Percentiles rank a stretch among this genome's conserved stretches.
These are phyloP conservation scores for Geoglossum cookeanum DNA, from an alignment of 2,329 filamentous ascomycete species.

Conservation along the genomic window DNA sequence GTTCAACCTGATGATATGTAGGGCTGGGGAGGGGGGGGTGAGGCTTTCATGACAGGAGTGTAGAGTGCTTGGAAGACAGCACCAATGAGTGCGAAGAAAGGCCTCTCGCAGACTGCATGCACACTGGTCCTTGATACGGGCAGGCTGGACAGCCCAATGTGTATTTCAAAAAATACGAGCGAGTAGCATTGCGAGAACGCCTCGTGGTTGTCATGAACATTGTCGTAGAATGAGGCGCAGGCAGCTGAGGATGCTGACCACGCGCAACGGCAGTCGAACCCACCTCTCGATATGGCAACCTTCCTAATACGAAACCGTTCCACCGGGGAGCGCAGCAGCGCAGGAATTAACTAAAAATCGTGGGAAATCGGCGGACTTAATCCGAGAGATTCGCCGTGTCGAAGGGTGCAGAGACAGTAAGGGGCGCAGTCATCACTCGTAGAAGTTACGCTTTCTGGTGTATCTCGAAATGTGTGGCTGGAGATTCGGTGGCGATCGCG, in stretches of 20 bases:
- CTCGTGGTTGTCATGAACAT: not conserved
- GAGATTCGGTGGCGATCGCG: not conserved
- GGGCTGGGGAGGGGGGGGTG: not conserved
- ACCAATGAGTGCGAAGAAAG: not conserved
- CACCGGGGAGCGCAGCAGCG: not conserved
- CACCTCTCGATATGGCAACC: constrained; percentile 1
- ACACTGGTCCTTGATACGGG: not conserved
- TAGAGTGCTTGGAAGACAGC: not conserved
- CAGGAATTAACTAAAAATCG: not conserved
- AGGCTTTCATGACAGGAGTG: not conserved
- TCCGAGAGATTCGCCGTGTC: not conserved
- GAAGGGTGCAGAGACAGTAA: not conserved
- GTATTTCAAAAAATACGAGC: not conserved
- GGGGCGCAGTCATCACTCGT: not conserved
- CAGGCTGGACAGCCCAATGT: not conserved
- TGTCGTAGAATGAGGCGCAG: constrained; percentile 1
- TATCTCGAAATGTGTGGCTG: not conserved
- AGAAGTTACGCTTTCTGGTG: not conserved
- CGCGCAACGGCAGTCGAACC: not conserved
- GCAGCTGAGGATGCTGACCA: constrained; percentile 2
- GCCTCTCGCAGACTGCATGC: not conserved
- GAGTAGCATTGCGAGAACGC: constrained; percentile 1
- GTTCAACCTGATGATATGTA: not conserved
- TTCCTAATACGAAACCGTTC: not conserved
- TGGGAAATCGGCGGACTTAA: not conserved